Conservation (phyloP, 2,329 filamentous ascomycete genomes). For the Graphium sp. region DNA sequence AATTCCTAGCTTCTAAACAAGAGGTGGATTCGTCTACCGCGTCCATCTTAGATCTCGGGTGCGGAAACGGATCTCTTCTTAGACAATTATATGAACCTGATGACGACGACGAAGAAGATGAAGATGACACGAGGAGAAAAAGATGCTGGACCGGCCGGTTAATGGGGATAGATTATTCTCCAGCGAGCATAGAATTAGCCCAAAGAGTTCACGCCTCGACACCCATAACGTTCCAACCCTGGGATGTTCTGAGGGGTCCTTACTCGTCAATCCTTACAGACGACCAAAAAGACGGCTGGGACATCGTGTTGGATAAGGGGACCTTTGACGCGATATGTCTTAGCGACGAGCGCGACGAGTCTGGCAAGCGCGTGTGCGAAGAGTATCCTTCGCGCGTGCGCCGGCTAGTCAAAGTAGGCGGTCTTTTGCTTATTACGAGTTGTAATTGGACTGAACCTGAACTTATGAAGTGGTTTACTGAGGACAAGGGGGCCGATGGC, state of each 20-base stretch:
- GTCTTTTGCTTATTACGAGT: conserved; percentile 73
- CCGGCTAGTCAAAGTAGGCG: conserved; percentile 50
- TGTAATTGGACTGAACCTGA: conserved; percentile 97
- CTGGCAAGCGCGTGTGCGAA: conserved; percentile 50
- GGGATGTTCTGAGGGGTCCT: conserved; percentile 42
- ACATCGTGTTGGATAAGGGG: conserved; percentile 92
- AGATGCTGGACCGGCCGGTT: conserved; percentile 53
- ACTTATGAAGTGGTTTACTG: conserved; percentile 61
- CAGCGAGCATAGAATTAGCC: no score
- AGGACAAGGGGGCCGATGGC: conserved; percentile 10
- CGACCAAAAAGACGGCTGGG: conserved; percentile 41
- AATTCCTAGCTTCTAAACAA: conserved; percentile 34
- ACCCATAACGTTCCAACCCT: conserved; percentile 29
- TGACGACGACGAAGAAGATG: conserved; percentile 1
- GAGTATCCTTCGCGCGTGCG: conserved; percentile 56
- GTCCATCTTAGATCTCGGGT: conserved; percentile 72
- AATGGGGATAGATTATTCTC: conserved; percentile 90
- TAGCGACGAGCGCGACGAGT: conserved; percentile 33
- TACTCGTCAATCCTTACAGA: conserved; percentile 15
- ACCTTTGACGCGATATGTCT: conserved; percentile 92
- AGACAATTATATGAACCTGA: conserved; percentile 50
- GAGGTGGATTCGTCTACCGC: conserved; percentile 1
- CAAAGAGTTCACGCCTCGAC: conserved; percentile 3
- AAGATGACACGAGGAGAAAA: conserved; percentile 33
- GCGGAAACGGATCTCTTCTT: conserved; percentile 87